Evolutionary conservation across 495 filamentous ascomycete species (phyloP), one percentile per base, ranked within the genome.

Genomic region (Neurospora discreta): DNA sequence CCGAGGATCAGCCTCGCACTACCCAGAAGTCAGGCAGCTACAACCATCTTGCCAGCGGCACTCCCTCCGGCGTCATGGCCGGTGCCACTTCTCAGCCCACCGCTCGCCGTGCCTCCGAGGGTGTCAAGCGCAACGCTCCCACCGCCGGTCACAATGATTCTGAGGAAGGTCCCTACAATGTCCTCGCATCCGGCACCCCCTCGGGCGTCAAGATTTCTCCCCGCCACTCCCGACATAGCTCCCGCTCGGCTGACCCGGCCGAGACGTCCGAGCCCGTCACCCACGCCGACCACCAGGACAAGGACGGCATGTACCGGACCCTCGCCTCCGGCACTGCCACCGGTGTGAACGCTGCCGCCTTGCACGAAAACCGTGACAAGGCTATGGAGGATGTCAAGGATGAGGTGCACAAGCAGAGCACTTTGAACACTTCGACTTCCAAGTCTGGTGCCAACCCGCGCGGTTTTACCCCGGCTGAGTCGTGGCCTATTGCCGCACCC

Each of bases 321-420:
- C 74, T 80, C 2, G 23, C 80, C 1, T 77, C 80, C 0, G 78
- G 79, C 16, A 81, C 75, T 1, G 74, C 77, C 5, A 80, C 79
- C 3, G 78, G 75, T 5, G 69, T 80, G n/a, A 76, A 77, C 67
- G 46, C 75, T 38, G 71, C 39, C 6, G 68, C 65, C 38, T 60
- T 65, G 52, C 23, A 65, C 3, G 13, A 65, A 1, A 65, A 65
- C 52, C 52, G 26, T 33, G 52, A 65, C 26, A 36, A 65, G 52
- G 52, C 15, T 26, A 65, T 33, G 52, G 15, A 60, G 6, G 52
- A 60, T 60, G 16, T 60, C 13, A 60, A 60, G 23, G 23, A 65
- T 10, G 15, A 33, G 1, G 18, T 33, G 7, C 52, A 65, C 13
- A 26, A 33, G 15, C 52, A 65, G 52, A 65, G 15, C 52, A 7